These are phyloP conservation scores for Phytophthora pisi DNA, from an alignment of 352 stramenopile genomes.

Conservation along the genomic window DNA sequence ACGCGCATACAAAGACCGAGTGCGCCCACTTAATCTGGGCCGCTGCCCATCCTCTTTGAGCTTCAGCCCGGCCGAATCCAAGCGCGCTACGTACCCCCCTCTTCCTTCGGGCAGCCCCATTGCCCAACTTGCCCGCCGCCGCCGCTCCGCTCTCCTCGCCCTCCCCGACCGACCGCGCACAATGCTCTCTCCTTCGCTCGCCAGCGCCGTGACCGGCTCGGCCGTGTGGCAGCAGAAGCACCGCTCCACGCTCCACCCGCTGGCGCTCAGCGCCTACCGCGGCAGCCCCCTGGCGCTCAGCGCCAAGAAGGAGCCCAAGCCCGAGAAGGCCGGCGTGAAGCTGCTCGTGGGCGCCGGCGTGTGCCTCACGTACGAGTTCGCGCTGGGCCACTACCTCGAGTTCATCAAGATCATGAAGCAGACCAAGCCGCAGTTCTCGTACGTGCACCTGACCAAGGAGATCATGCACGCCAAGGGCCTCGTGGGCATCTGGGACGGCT, in stretches of 20 bases:
- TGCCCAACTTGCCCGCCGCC: slow-evolving; percentile 21
- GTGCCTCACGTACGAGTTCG: slow-evolving; percentile 89
- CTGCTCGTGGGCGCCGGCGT: slow-evolving; percentile 86
- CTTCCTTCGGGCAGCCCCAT: slow-evolving; percentile 6
- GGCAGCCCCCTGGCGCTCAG: slow-evolving; percentile 30
- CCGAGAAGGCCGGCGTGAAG: slow-evolving; percentile 75
- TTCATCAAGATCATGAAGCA: slow-evolving; percentile 96
- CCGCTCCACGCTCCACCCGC: slow-evolving; percentile 18
- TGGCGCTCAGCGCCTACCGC: slow-evolving; percentile 32
- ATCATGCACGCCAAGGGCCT: slow-evolving; percentile 92
- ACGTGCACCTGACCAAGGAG: slow-evolving; percentile 73
- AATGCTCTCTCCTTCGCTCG: slow-evolving; percentile 27
- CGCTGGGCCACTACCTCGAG: slow-evolving; percentile 91
- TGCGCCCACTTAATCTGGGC: not conserved
- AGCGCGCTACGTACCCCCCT: slow-evolving; percentile 24
- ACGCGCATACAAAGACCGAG: slow-evolving; percentile 10
- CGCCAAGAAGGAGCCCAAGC: slow-evolving; percentile 30
- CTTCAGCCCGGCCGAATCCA: slow-evolving; percentile 20
- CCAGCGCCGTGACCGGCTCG: slow-evolving; percentile 22
- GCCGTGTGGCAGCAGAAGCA: slow-evolving; percentile 13
- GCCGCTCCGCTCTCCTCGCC: too few species aligned
- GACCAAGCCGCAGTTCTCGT: slow-evolving; percentile 82
- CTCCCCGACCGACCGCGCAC: not conserved
- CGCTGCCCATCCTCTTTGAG: slow-evolving; percentile 22
- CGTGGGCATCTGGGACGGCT: slow-evolving; percentile 92